Base-by-base conservation (phyloP, 139 green algal species). In the Chlamydomonas incerta region DNA sequence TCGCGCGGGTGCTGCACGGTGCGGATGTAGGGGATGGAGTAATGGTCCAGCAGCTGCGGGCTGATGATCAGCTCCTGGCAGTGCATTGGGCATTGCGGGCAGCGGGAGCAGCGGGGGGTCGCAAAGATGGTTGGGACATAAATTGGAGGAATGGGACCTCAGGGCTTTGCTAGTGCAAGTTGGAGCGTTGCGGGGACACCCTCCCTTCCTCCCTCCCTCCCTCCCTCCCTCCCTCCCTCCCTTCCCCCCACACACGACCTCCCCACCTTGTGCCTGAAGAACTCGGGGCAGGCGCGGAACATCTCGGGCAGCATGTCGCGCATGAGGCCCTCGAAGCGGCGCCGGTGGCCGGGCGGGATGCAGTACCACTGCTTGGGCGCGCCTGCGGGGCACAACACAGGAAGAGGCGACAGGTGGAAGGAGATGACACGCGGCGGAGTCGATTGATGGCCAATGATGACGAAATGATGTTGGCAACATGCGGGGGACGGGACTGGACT, bases 361-460 rank as follows among this genome's bases (percentile, higher is more conserved):
- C 87, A 93, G 86, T 98, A 98, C 92, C 92, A 95, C 28, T 93
- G 80, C 91, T 98, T 98, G 67, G 95, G 91, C 23, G 92, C 94
- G 18, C 41, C 41, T 50, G 41, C 8, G 41, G 8, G 41, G n/a
- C n/a, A n/a, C n/a, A 5, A 50, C 6, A 50, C 6, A 50, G 41
- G 41, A 50, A 8, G 41, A 50, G 41, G 8, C 6, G 41, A 50
- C 6, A 50, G 41, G 41, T 5, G 41, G 41, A 50, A 8, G 41
- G 41, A 8, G 6, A 50, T 50, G 41, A 50, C 6, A n/a, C n/a
- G n/a, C n/a, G n/a, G n/a, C n/a, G n/a, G n/a, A n/a, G n/a, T n/a
- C n/a, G n/a, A n/a, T n/a, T n/a, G n/a, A n/a, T n/a, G n/a, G n/a
- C n/a, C n/a, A n/a, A n/a, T n/a, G n/a, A n/a, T n/a, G n/a, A n/a